Evolutionary conservation across 345 rosid species (phyloP).

Genomic region (Abelmoschus esculentus): DNA sequence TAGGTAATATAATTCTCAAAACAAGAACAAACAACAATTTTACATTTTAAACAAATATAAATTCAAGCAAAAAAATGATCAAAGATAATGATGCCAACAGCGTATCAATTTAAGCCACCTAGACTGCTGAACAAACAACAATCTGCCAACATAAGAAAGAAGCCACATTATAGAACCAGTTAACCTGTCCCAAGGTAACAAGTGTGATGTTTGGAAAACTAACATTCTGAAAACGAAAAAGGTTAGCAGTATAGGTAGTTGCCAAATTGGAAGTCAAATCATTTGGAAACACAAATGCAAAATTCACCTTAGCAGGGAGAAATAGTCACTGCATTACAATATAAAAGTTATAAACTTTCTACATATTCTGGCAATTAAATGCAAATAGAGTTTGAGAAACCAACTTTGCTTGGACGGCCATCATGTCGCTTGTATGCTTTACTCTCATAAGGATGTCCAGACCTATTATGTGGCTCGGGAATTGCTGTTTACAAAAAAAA

Average conservation of each 20-base stretch:
- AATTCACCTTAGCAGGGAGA: too few relatives aligned
- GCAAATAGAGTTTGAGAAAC: slow-evolving; percentile 28
- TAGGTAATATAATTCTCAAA: too few relatives aligned
- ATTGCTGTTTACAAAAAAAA: slow-evolving; percentile 14
- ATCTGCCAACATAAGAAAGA: background rate
- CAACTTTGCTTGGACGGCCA: slow-evolving; percentile 56
- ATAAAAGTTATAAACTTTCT: slow-evolving; percentile 6
- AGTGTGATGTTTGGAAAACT: background rate
- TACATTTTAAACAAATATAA: slow-evolving; percentile 2
- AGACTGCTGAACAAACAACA: slow-evolving; percentile 1
- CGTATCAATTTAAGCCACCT: background rate
- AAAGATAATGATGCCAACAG: background rate
- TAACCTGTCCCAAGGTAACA: background rate
- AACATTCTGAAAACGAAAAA: background rate
- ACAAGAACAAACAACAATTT: slow-evolving; percentile 3
- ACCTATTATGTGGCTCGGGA: slow-evolving; percentile 49
- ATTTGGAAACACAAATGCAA: too few relatives aligned
- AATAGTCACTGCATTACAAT: background rate
- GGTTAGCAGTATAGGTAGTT: too few relatives aligned
- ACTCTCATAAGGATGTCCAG: slow-evolving; percentile 49
- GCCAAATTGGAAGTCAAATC: too few relatives aligned
- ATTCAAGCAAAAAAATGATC: background rate
- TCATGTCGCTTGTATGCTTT: slow-evolving; percentile 53
- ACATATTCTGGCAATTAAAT: background rate
- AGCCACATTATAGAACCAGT: background rate